Conservation (phyloP, 2,329 filamentous ascomycete species). For the Monosporascus ibericus region DNA sequence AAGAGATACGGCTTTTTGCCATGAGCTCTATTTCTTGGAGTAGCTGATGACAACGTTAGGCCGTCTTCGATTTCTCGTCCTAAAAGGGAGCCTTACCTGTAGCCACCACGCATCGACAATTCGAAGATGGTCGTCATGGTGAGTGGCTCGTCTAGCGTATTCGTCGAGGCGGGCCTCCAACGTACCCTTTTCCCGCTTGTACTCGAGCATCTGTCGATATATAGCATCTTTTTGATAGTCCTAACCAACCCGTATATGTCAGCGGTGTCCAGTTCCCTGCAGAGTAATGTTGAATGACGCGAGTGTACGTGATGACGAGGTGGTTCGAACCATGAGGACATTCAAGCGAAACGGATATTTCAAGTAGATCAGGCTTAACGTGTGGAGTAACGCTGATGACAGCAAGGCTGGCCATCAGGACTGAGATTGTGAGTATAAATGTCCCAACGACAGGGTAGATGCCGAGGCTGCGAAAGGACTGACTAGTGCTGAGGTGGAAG, state of each 20-base stretch:
- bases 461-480: constrained; percentile 11
- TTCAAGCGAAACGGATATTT: constrained; percentile 14
- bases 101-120: constrained; percentile 90
- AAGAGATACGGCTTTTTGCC: constrained; percentile 43
- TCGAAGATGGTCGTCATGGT: constrained; percentile 90
- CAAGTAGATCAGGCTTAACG: constrained; percentile 7
- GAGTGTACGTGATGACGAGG: constrained; percentile 19
- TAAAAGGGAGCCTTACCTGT: constrained; percentile 56
- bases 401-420: constrained; percentile 25
- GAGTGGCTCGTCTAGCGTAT: constrained; percentile 66
- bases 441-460: constrained; percentile 14
- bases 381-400: constrained; percentile 19
- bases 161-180: constrained; percentile 78
- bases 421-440: constrained; percentile 28
- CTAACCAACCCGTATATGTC: constrained; percentile 44
- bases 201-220: constrained; percentile 94
- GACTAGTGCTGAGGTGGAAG: constrained; percentile 7
- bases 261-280: constrained; percentile 23
- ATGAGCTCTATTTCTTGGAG: constrained; percentile 59
- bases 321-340: constrained; percentile 17
- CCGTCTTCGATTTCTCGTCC: not conserved
- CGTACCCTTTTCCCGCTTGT: constrained; percentile 81
- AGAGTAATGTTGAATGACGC: constrained; percentile 16
- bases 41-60: constrained; percentile 36
- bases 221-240: constrained; percentile 95